Base-by-base conservation (phyloP, 2,329 filamentous ascomycete genomes). In the Clathrospora elynae region DNA sequence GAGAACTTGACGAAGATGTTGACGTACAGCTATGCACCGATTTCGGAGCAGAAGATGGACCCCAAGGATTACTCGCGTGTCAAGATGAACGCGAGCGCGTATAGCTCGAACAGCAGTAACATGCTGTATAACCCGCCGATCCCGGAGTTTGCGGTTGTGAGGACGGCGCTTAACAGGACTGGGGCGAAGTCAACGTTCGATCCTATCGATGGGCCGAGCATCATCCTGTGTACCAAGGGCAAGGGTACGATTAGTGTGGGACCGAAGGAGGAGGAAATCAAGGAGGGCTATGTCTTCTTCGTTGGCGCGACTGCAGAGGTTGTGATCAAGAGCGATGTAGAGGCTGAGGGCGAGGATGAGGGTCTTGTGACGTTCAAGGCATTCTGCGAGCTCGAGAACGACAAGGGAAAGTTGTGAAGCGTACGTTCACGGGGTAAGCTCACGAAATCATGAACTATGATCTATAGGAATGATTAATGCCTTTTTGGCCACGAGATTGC, bases 21-120 rank as follows among this genome's bases (percentile, higher is more conserved):
- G 55, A 99, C 93, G 0, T 99, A 99, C 76, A 88, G 85, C 59
- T 96, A 95, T 63, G 91, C 93, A 0, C 92, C 93, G 2, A 96
- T 96, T 54, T 85, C 88, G 48, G 85, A 95, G 73, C 93, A 99
- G 71, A 96, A 96, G 76, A 95, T 99, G 86, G 67, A 79, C 4
- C 90, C 93, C 0, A 79, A 78, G 11, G 87, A 93, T 60, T 97
- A 96, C 67, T 86, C 90, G 1, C 96, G 93, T 66, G 86, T 81
- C 9, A 88, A 86, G 2, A 77, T 96, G 40, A 95, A 96, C 70
- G 81, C 83, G n/a, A 72, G 78, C 0, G 90, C 86, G 5, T 96
- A 96, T 74, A 87, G 83, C 50, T 90, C 87, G 5, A 83, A 78
- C 35, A 92, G 88, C 2, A 77, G 82, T 5, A 81, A 83, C 3